Evolutionary conservation across 2,329 filamentous ascomycete genomes (phyloP).

Genomic region (Sporothrix variecibatus): DNA sequence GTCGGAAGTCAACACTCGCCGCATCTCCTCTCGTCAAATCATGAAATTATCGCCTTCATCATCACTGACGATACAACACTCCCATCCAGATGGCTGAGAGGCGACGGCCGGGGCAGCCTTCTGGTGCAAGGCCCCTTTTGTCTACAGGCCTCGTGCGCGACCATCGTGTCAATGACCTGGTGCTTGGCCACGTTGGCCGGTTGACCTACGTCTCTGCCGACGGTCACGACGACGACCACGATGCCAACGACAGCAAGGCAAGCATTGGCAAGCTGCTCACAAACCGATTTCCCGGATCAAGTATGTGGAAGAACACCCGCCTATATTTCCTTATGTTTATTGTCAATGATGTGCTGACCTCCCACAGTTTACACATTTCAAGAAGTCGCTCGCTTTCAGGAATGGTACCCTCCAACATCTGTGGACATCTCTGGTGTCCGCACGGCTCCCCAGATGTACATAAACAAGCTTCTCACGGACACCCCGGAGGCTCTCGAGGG

Average conservation of each 20-base stretch:
- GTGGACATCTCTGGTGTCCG: not conserved
- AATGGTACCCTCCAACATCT: constrained; percentile 35
- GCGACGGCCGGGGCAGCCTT: not conserved
- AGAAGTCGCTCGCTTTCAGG: constrained; percentile 34
- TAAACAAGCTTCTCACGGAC: constrained; percentile 53
- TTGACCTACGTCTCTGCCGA: constrained; percentile 46
- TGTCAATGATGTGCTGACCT: not conserved
- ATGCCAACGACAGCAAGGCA: not conserved
- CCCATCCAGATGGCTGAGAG: constrained; percentile 35
- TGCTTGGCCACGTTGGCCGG: constrained; percentile 56
- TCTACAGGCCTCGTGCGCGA: constrained; percentile 34
- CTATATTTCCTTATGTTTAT: not conserved
- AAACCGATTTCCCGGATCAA: constrained; percentile 23
- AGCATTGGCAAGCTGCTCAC: constrained; percentile 24
- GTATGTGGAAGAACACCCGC: not conserved
- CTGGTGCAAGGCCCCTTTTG: not conserved
- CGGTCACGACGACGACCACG: constrained; percentile 32
- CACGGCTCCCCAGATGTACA: constrained; percentile 38
- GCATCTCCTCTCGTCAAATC: constrained; percentile 6
- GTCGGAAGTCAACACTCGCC: not conserved
- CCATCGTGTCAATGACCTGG: constrained; percentile 48
- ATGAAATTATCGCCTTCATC: constrained; percentile 17
- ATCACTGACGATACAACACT: not conserved
- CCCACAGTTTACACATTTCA: constrained; percentile 31
- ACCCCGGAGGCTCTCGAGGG: constrained; percentile 54